Evolutionary conservation across 345 rosid species (phyloP).

Genomic region (Theobroma cacao): DNA sequence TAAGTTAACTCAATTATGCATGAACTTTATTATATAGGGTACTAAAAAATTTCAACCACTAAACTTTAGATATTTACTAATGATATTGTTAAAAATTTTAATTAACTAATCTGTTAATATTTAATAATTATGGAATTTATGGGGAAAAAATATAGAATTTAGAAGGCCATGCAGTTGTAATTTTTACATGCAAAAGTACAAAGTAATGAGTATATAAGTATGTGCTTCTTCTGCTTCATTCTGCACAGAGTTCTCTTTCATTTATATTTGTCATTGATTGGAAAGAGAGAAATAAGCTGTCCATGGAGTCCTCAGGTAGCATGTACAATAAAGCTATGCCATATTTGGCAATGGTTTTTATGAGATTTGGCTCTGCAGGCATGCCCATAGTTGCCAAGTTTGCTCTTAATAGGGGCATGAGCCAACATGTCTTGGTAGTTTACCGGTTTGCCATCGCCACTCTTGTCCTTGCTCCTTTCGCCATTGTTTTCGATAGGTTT

Average conservation of each 20-base stretch:
- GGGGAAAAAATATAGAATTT: too few relatives aligned
- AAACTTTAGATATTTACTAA: too few relatives aligned
- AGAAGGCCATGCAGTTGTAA: neutral
- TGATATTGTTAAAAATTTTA: too few relatives aligned
- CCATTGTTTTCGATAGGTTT: constrained; percentile 68
- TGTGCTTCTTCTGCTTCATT: neutral
- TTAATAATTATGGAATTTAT: too few relatives aligned
- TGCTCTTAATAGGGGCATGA: constrained; percentile 43
- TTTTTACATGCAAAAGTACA: neutral
- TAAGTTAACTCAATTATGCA: too few relatives aligned
- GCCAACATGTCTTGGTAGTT: constrained; percentile 58
- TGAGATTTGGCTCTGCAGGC: constrained; percentile 36
- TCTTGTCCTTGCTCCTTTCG: constrained; percentile 65
- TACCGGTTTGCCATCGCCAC: constrained; percentile 69
- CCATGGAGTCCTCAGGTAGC: neutral
- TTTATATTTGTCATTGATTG: neutral
- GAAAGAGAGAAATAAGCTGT: neutral
- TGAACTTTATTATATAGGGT: too few relatives aligned
- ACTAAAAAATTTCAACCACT: too few relatives aligned
- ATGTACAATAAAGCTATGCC: constrained; percentile 30
- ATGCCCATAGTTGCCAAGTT: constrained; percentile 42
- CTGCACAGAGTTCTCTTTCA: neutral
- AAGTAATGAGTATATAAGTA: neutral
- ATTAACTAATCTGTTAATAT: too few relatives aligned
- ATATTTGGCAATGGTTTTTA: constrained; percentile 33